These are phyloP conservation scores for Xylaria polymorpha DNA, from an alignment of 2,329 filamentous ascomycete species.

Conservation along the genomic window DNA sequence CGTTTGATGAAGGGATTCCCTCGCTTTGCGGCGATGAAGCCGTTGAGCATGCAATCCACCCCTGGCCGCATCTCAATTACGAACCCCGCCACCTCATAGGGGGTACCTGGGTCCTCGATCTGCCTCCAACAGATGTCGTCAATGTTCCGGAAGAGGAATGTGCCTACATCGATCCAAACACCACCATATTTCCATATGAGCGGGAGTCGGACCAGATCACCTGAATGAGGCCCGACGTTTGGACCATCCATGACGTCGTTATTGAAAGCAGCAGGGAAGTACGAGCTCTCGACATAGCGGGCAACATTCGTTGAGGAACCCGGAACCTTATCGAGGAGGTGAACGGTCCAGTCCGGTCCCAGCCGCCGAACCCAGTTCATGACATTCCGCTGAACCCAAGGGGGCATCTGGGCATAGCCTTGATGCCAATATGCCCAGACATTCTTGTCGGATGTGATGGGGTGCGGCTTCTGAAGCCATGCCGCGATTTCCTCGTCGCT, in stretches of 20 bases:
- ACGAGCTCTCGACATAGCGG: conserved; percentile 51
- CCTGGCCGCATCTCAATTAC: conserved; percentile 46
- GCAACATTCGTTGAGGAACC: conserved; percentile 52
- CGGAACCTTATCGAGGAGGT: conserved; percentile 53
- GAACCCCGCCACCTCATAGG: conserved; percentile 51
- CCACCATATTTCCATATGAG: conserved; percentile 57
- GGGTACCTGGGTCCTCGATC: conserved; percentile 52
- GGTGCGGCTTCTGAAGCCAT: conserved; percentile 47
- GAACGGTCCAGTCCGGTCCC: conserved; percentile 54
- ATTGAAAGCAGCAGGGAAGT: conserved; percentile 56
- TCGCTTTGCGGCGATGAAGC: conserved; percentile 57
- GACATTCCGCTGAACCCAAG: conserved; percentile 53
- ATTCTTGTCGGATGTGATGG: conserved; percentile 54
- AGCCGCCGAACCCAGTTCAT: conserved; percentile 54
- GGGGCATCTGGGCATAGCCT: conserved; percentile 50
- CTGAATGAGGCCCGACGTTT: conserved; percentile 57
- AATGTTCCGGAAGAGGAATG: conserved; percentile 55
- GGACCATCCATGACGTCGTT: conserved; percentile 58
- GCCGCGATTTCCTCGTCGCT: conserved; percentile 50
- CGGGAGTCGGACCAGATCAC: conserved; percentile 60
- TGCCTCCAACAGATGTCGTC: conserved; percentile 58
- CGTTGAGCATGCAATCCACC: conserved; percentile 52
- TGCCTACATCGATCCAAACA: conserved; percentile 58
- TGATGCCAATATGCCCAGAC: conserved; percentile 58
- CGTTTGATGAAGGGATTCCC: conserved; percentile 57